Evolutionary conservation across 768 basidiomycete genomes (phyloP).

Genomic region (Grammothele lineata): DNA sequence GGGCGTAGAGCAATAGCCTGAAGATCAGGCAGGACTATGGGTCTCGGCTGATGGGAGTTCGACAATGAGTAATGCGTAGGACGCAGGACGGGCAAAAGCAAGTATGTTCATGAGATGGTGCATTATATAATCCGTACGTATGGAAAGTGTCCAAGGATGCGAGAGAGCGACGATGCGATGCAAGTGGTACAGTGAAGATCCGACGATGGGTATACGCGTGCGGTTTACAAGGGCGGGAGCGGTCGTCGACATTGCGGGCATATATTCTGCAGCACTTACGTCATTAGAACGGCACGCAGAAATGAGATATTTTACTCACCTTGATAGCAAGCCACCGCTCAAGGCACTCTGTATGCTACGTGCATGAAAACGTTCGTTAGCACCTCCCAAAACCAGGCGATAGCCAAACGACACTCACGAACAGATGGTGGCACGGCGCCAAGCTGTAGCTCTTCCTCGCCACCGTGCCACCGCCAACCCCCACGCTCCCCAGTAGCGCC

Average conservation of each 20-base stretch:
- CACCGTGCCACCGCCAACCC: neutral
- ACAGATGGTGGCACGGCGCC: constrained; percentile 86
- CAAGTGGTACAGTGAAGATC: too few species aligned
- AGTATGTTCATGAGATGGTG: too few species aligned
- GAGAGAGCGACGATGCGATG: too few species aligned
- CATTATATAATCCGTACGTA: too few species aligned
- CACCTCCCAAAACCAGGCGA: neutral
- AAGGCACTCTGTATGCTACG: constrained; percentile 81
- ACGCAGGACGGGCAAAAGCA: too few species aligned
- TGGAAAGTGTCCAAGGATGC: too few species aligned
- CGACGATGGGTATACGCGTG: too few species aligned
- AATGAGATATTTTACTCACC: constrained; percentile 34
- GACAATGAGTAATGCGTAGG: too few species aligned
- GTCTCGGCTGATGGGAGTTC: too few species aligned
- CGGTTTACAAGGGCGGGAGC: constrained; percentile 70
- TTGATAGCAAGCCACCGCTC: constrained; percentile 66
- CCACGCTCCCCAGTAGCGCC: neutral
- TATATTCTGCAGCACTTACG: constrained; percentile 54
- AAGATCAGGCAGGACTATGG: too few species aligned
- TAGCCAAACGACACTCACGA: constrained; percentile 48
- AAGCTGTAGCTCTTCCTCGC: constrained; percentile 71
- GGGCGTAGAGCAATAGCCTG: too few species aligned
- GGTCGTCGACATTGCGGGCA: constrained; percentile 89
- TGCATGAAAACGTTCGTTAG: too few species aligned
- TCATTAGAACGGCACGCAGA: constrained; percentile 1